Percentiles rank a stretch among this genome's conserved stretches.
Evolutionary conservation across 805 yeast species (phyloP).

Genomic region (Brettanomyces nanus): DNA sequence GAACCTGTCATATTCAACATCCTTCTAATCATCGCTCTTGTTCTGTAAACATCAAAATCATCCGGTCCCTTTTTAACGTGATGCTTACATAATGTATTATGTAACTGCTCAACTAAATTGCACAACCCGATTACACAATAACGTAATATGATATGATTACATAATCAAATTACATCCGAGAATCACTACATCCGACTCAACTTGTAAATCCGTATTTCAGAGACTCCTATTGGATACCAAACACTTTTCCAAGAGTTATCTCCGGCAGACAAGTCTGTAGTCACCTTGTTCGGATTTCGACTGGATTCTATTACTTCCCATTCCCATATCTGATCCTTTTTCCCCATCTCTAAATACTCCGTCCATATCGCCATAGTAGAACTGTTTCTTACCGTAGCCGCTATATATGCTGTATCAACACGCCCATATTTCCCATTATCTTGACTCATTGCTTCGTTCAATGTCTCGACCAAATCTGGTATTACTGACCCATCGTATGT

Average conservation of each 20-base stretch:
- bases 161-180: too few relatives aligned
- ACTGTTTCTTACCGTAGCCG: slow-evolving; percentile 70
- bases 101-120: too few relatives aligned
- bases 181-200: too few relatives aligned
- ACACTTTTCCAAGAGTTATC: slow-evolving; percentile 5
- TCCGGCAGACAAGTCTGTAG: not conserved
- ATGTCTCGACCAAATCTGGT: slow-evolving; percentile 42
- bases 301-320: slow-evolving; percentile 16
- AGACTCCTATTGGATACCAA: slow-evolving; percentile 17
- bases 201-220: slow-evolving; percentile 17
- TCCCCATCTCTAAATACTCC: slow-evolving; percentile 22
- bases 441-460: slow-evolving; percentile 29
- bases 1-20: too few relatives aligned
- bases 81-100: too few relatives aligned
- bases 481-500: slow-evolving; percentile 68
- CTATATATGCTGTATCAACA: slow-evolving; percentile 31
- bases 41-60: too few relatives aligned
- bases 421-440: slow-evolving; percentile 8
- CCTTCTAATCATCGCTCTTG: too few relatives aligned
- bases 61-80: too few relatives aligned
- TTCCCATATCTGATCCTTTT: slow-evolving; percentile 16
- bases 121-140: too few relatives aligned
- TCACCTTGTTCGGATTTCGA: not conserved
- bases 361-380: slow-evolving; percentile 41
- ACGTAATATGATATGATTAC: too few relatives aligned